Evolutionary conservation across 208 protist genomes (phyloP).

Genomic region (Trypanosomatidae sp.): DNA sequence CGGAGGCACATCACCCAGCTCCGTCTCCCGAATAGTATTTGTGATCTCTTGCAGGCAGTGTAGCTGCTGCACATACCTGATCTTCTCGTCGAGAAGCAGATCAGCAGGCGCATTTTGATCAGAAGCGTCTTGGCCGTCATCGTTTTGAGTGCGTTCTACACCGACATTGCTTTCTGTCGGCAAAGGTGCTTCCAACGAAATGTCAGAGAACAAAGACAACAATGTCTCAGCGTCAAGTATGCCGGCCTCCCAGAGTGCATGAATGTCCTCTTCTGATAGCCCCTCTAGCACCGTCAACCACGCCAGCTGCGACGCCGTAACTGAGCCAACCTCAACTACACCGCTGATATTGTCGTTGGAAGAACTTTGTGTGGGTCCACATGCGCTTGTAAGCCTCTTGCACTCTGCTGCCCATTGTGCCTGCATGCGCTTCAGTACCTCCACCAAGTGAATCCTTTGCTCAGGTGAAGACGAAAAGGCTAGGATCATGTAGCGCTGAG

Average conservation of each 20-base stretch:
- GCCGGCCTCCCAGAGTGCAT: slow-evolving; percentile 42
- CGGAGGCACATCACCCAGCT: slow-evolving; percentile 30
- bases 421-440: slow-evolving; percentile 12
- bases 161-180: neutral
- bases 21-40: slow-evolving; percentile 24
- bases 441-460: slow-evolving; percentile 12
- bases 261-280: slow-evolving; percentile 44
- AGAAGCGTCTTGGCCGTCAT: neutral
- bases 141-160: neutral
- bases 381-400: slow-evolving; percentile 2
- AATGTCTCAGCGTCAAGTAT: slow-evolving; percentile 55
- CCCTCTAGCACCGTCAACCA: slow-evolving; percentile 62
- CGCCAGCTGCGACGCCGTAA: slow-evolving; percentile 18
- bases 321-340: neutral
- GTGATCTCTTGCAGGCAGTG: slow-evolving; percentile 53
- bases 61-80: slow-evolving; percentile 34
- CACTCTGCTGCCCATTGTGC: slow-evolving; percentile 11
- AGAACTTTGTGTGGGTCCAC: neutral
- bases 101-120: neutral
- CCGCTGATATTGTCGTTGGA: neutral
- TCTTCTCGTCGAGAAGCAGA: slow-evolving; percentile 34
- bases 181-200: too few relatives aligned
- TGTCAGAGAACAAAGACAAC: slow-evolving; percentile 13
- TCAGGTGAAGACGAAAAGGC: slow-evolving; percentile 31
- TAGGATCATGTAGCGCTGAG: slow-evolving; percentile 49